Percentiles rank a stretch among this genome's conserved stretches.
Conservation (phyloP, 768 basidiomycete genomes). For the Dacryopinax primogenitus region DNA sequence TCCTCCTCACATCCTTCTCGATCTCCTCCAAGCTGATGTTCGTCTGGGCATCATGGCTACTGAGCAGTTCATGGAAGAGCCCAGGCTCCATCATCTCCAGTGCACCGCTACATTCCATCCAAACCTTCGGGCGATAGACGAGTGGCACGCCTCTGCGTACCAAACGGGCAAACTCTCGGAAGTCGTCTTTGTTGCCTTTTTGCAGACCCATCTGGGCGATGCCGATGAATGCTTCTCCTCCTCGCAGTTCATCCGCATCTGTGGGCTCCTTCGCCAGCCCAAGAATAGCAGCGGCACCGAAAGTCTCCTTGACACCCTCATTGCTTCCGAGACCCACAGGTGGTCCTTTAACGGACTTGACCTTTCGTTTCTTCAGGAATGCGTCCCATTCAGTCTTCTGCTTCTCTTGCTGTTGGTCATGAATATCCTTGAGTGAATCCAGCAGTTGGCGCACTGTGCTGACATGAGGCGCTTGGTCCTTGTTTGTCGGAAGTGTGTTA, state of each 20-base stretch:
- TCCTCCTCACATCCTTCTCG: slow-evolving; percentile 87
- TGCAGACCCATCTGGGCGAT: slow-evolving; percentile 72
- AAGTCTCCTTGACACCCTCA: slow-evolving; percentile 20
- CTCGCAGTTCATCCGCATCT: slow-evolving; percentile 51
- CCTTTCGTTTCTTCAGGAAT: slow-evolving; percentile 55
- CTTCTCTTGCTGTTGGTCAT: slow-evolving; percentile 60
- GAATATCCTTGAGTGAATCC: slow-evolving; percentile 61
- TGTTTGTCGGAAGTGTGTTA: no score
- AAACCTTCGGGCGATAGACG: slow-evolving; percentile 72
- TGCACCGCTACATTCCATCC: slow-evolving; percentile 88
- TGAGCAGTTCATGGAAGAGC: slow-evolving; percentile 71
- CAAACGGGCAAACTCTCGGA: slow-evolving; percentile 64
- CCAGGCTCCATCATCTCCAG: slow-evolving; percentile 88
- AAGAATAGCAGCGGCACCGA: slow-evolving; percentile 50
- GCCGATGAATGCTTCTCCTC: slow-evolving; percentile 77
- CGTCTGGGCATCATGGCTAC: slow-evolving; percentile 25
- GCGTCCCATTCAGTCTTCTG: slow-evolving; percentile 76
- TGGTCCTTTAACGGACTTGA: slow-evolving; percentile 24
- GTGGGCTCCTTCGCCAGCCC: slow-evolving; percentile 44
- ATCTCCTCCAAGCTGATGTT: slow-evolving; percentile 50
- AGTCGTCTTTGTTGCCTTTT: slow-evolving; percentile 54
- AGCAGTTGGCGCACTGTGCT: slow-evolving; percentile 64
- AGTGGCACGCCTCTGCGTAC: slow-evolving; percentile 82
- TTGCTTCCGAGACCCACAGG: not conserved
- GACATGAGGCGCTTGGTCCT: slow-evolving; percentile 17